A percentile compares a stretch with the other conserved stretches of the same genome.
Evolutionary conservation across 805 yeast genomes (phyloP).

Genomic region (Kazachstania taianensis): DNA sequence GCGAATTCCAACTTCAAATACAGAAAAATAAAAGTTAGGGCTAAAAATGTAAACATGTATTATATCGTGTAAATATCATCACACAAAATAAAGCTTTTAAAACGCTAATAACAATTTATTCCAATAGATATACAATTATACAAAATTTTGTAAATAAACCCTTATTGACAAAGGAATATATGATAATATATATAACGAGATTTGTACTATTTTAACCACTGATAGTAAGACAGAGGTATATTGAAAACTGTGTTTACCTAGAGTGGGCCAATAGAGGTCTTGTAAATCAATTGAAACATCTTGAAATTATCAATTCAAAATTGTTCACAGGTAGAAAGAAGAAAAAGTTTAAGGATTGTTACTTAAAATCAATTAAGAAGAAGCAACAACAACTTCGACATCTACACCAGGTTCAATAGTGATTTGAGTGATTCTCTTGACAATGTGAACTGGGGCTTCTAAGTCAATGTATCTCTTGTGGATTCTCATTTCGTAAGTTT

Average conservation of each 20-base stretch:
- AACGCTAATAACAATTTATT: too few relatives aligned
- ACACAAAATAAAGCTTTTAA: too few relatives aligned
- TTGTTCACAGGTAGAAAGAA: not conserved
- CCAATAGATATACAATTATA: too few relatives aligned
- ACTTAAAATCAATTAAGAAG: constrained; percentile 5
- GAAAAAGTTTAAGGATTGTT: not conserved
- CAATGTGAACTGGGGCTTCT: constrained; percentile 89
- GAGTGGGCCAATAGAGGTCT: constrained; percentile 25
- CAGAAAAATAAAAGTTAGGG: too few relatives aligned
- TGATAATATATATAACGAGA: too few relatives aligned
- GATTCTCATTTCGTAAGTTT: constrained; percentile 98
- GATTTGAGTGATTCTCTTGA: constrained; percentile 94
- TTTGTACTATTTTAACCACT: too few relatives aligned
- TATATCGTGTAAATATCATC: too few relatives aligned
- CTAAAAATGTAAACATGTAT: too few relatives aligned
- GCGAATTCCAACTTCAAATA: too few relatives aligned
- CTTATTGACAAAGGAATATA: too few relatives aligned
- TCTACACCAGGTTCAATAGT: constrained; percentile 99
- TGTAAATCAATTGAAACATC: not conserved
- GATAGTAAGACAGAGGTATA: constrained; percentile 33
- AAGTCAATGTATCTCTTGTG: constrained; percentile 99
- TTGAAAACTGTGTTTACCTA: constrained; percentile 30
- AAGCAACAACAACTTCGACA: constrained; percentile 84
- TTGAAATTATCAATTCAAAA: too few relatives aligned
- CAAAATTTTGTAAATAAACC: too few relatives aligned